A percentile compares a stretch with the other conserved stretches of the same genome.
phyloP scores from a whole-genome alignment of 1,284 basidiomycete species.

The Fomitopsis betulina region DNA sequence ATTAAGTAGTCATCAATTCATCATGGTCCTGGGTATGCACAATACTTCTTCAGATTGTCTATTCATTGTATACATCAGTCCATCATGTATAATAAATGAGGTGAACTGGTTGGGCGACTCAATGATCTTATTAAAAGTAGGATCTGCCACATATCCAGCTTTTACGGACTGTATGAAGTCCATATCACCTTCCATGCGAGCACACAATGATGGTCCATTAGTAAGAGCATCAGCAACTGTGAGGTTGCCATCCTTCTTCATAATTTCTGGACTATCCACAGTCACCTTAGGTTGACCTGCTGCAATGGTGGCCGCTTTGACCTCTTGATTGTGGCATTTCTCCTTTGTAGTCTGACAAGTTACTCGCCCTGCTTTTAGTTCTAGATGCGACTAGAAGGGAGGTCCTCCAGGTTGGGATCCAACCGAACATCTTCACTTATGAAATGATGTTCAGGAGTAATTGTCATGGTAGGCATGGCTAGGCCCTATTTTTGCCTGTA shows the following conservation, averaged over 20 bases:
- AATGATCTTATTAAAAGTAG: not conserved
- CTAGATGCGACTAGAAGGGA: conserved; percentile 11
- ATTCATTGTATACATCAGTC: conserved; percentile 6
- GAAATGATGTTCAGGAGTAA: not conserved
- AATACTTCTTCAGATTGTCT: conserved; percentile 1
- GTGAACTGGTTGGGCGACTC: not conserved
- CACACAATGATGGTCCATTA: not conserved
- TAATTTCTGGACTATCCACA: too few relatives aligned
- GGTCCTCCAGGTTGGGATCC: too few relatives aligned
- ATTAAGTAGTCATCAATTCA: not conserved
- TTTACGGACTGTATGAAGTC: not conserved
- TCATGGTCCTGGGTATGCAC: conserved; percentile 4
- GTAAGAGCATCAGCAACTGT: not conserved
- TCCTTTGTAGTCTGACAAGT: too few relatives aligned
- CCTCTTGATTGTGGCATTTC: too few relatives aligned
- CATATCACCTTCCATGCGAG: not conserved
- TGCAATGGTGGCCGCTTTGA: too few relatives aligned
- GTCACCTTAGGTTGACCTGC: not conserved
- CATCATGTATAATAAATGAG: too few relatives aligned
- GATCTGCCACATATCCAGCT: not conserved
- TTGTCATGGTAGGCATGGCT: conserved; percentile 25
- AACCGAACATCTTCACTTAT: conserved; percentile 9
- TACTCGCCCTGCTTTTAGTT: too few relatives aligned
- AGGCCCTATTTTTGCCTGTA: too few relatives aligned
- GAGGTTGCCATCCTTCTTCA: not conserved